These are phyloP conservation scores for Cryphonectria nitschkei DNA, from an alignment of 2,329 filamentous ascomycete genomes.

Conservation along the genomic window DNA sequence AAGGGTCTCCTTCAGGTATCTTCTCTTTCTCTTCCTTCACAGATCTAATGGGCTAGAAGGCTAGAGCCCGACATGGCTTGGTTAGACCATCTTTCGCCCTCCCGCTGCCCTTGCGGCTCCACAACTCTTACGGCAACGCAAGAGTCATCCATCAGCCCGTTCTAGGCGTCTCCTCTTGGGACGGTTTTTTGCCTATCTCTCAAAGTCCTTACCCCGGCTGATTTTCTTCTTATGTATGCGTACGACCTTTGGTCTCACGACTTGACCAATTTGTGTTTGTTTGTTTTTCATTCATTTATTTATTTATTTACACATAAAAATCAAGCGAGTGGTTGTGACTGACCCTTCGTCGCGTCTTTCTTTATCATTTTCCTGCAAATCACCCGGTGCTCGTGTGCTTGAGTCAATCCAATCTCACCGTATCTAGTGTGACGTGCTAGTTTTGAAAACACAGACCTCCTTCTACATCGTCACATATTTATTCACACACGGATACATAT, in stretches of 20 bases:
- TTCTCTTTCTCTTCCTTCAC: not conserved
- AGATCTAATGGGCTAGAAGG: not conserved
- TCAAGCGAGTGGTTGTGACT: not conserved
- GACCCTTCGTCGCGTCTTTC: not conserved
- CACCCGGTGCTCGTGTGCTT: not conserved
- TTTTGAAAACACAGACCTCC: not conserved
- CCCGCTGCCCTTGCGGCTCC: constrained; percentile 7
- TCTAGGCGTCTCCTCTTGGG: not conserved
- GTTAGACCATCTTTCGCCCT: not conserved
- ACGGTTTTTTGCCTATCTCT: constrained; percentile 1
- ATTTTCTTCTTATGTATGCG: not conserved
- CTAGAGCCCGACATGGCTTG: not conserved
- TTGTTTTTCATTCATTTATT: not conserved
- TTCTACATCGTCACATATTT: not conserved
- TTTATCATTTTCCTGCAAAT: not conserved
- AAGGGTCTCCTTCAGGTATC: not conserved
- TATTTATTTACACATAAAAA: not conserved
- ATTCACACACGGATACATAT: not conserved
- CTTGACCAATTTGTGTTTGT: not conserved
- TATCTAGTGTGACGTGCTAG: not conserved
- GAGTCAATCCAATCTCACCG: not conserved
- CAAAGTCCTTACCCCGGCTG: not conserved
- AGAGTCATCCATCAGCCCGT: constrained; percentile 8
- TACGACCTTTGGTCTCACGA: not conserved
- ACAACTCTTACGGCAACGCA: constrained; percentile 12